Evolutionary conservation across 2,329 filamentous ascomycete species (phyloP).

Genomic region (Plectosphaerella cucumerina): DNA sequence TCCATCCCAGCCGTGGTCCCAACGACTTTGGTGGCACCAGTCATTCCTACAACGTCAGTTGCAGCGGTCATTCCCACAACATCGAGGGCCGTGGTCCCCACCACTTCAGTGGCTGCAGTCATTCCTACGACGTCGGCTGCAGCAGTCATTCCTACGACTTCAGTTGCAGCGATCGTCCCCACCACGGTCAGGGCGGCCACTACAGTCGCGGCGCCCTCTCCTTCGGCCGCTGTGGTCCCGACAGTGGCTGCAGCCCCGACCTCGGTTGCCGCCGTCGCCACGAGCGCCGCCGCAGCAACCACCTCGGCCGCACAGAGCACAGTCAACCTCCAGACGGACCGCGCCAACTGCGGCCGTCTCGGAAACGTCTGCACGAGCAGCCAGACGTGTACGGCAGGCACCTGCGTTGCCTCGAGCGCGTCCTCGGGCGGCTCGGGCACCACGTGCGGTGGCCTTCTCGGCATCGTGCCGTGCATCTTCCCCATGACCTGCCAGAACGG

Average conservation of each 20-base stretch:
- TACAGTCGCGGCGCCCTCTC: neutral
- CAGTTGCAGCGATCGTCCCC: too few species aligned
- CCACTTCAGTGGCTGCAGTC: too few species aligned
- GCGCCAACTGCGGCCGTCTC: neutral
- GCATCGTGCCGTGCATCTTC: slow-evolving; percentile 1
- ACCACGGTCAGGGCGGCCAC: neutral
- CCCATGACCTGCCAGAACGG: neutral
- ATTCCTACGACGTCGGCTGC: too few species aligned
- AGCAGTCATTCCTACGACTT: too few species aligned
- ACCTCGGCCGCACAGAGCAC: neutral
- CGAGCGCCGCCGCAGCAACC: neutral
- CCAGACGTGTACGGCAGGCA: neutral
- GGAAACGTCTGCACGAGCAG: neutral
- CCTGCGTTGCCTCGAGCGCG: neutral
- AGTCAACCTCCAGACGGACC: neutral
- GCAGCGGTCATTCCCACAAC: too few species aligned
- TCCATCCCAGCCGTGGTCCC: too few species aligned
- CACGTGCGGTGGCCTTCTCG: neutral
- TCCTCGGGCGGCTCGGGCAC: neutral
- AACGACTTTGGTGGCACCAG: too few species aligned
- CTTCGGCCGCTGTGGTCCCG: neutral
- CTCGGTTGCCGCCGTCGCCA: neutral
- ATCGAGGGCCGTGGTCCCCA: too few species aligned
- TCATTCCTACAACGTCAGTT: too few species aligned
- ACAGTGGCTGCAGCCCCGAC: neutral